Evolutionary conservation across 2,329 filamentous ascomycete species (phyloP).

Genomic region (Neoscytalidium dimidiatum): DNA sequence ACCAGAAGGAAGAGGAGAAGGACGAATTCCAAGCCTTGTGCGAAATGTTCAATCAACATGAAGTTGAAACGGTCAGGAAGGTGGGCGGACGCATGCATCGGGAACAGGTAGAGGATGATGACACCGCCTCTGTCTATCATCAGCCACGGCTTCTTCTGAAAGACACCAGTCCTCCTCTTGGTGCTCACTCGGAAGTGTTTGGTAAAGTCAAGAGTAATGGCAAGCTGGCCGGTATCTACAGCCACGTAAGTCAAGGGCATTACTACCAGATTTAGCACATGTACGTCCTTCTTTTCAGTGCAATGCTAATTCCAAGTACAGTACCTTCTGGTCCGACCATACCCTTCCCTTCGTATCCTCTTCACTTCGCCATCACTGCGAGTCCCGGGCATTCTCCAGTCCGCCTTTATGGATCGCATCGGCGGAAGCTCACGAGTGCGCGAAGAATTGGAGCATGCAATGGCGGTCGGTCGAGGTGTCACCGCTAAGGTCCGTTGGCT

Average conservation of each 20-base stretch:
- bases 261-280: neutral
- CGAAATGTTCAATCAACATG: slow-evolving; percentile 69
- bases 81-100: slow-evolving; percentile 66
- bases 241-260: slow-evolving; percentile 51
- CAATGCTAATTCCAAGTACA: slow-evolving; percentile 26
- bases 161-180: slow-evolving; percentile 39
- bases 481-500: slow-evolving; percentile 77
- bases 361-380: slow-evolving; percentile 53
- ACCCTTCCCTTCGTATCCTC: slow-evolving; percentile 51
- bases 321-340: slow-evolving; percentile 51
- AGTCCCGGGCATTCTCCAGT: slow-evolving; percentile 52
- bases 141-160: slow-evolving; percentile 52
- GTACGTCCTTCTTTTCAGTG: neutral
- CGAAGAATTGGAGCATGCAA: slow-evolving; percentile 58
- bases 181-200: slow-evolving; percentile 16
- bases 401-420: slow-evolving; percentile 50
- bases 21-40: slow-evolving; percentile 67
- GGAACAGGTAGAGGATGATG: slow-evolving; percentile 37
- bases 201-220: slow-evolving; percentile 36
- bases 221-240: slow-evolving; percentile 49
- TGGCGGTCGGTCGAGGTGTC: slow-evolving; percentile 68
- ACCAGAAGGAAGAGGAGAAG: slow-evolving; percentile 41
- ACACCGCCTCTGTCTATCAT: slow-evolving; percentile 30
- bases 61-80: slow-evolving; percentile 65
- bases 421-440: slow-evolving; percentile 55